phyloP scores from a whole-genome alignment of 768 basidiomycete species.

The Tubosaeta sp. region DNA sequence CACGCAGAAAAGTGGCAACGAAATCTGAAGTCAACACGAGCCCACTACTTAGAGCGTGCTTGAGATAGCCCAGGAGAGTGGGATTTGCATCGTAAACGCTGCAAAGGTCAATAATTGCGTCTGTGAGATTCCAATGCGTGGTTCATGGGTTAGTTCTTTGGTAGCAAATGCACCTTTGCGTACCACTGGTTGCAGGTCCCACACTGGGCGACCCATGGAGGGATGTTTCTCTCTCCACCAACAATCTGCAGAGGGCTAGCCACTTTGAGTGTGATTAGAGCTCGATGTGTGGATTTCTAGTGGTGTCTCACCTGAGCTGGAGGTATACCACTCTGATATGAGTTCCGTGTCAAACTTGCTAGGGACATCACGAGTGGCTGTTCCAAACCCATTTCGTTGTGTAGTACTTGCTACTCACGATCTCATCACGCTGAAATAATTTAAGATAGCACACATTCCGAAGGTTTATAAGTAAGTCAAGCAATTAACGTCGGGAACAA shows the following conservation, averaged over 20 bases:
- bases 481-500: neutral
- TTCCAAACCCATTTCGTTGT: neutral
- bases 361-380: constrained; percentile 49
- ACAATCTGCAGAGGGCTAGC: constrained; percentile 59
- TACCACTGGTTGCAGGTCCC: constrained; percentile 62
- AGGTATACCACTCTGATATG: constrained; percentile 66
- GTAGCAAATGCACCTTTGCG: constrained; percentile 1
- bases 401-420: no score
- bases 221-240: constrained; percentile 46
- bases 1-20: constrained; percentile 62
- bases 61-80: constrained; percentile 62
- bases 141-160: constrained; percentile 2
- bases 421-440: neutral
- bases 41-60: constrained; percentile 50
- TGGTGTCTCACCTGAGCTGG: constrained; percentile 50
- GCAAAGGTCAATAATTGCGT: constrained; percentile 65
- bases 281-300: neutral
- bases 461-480: neutral
- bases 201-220: constrained; percentile 36
- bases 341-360: constrained; percentile 65
- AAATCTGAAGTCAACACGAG: constrained; percentile 57
- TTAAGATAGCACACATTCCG: neutral
- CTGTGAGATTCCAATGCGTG: constrained; percentile 33
- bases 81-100: constrained; percentile 68
- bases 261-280: constrained; percentile 43